Percentiles rank a stretch among this genome's conserved stretches.
phyloP scores from a whole-genome alignment of 2,329 filamentous ascomycete species.

The Aspergillus puulaauensis region DNA sequence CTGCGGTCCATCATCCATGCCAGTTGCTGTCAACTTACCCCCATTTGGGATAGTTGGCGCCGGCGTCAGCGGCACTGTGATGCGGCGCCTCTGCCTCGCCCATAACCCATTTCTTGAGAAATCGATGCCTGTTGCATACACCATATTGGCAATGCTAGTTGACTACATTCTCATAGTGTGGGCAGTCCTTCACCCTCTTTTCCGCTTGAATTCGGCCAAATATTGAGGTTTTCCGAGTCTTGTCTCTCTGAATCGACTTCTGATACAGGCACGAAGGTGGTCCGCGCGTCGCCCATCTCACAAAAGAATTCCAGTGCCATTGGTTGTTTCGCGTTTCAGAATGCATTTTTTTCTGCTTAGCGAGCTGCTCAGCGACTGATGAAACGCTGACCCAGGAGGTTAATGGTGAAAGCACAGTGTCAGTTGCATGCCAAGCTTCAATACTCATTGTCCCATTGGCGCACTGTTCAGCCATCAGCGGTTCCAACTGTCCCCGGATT shows the following conservation, averaged over 20 bases:
- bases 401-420: constrained; percentile 9
- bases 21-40: neutral
- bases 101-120: too few species aligned
- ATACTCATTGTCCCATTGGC: too few species aligned
- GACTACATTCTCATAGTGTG: too few species aligned
- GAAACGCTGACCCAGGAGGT: constrained; percentile 10
- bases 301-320: neutral
- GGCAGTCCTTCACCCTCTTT: too few species aligned
- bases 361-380: constrained; percentile 12
- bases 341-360: neutral
- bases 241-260: neutral
- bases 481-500: constrained; percentile 6
- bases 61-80: neutral
- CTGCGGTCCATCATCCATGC: neutral
- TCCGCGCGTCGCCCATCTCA: neutral
- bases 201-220: neutral
- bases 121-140: too few species aligned
- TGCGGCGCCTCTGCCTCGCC: too few species aligned
- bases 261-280: neutral
- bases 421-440: constrained; percentile 26
- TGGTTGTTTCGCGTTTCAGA: constrained; percentile 6
- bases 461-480: constrained; percentile 16
- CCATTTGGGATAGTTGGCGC: constrained; percentile 7
- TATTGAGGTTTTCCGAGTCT: neutral
- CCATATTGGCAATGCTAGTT: too few species aligned